Base-by-base conservation (phyloP, 176 grass and related monocot species). In the Aegilops sharonensis region DNA sequence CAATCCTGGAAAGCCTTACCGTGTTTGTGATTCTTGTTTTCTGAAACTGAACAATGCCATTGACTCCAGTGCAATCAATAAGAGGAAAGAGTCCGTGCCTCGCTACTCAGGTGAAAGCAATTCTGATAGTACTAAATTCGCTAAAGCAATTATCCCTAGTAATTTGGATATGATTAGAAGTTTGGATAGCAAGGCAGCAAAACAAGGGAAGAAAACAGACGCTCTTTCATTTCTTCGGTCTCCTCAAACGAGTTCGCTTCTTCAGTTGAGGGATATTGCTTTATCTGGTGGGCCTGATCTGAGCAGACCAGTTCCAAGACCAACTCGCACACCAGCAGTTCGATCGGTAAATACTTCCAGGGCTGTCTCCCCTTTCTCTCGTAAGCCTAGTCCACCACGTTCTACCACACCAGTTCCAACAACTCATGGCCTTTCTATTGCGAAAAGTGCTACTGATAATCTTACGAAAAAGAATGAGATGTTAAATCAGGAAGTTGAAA, bases 21-120 rank as follows among this genome's bases (percentile, higher is more conserved):
- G 97, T 64, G 97, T 99, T 72, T 99, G 97, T 8, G 97, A 99
- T 84, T 89, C 97, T 20, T 99, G 97, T 91, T 99, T 92, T 78
- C 77, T 91, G 75, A 96, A 93, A 84, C 83, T 99, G 83, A 99
- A 91, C 85, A 96, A 86, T 78, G 85, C 89, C 14, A 62, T 78
- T 81, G 89, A 87, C 62, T 72, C 80, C 82, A 88, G 76, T 89
- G 68, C 86, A 89, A 64, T 65, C 17, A 94, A 87, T 85, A 94
- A 90, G 67, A 94, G 84, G 81, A 97, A 91, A 87, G 89, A 92
- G 17, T 12, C 9, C 54, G 68, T 93, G 48, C 67, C 87, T 83
- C 91, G 89, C 73, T 61, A 87, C 60, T 92, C 84, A 56, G 86
- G 86, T 59, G 93, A 95, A 87, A 90, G 77, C 88, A 91, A 89